Base-by-base conservation (phyloP, 1,139 yeast species). In the Yamadazyma triangularis region DNA sequence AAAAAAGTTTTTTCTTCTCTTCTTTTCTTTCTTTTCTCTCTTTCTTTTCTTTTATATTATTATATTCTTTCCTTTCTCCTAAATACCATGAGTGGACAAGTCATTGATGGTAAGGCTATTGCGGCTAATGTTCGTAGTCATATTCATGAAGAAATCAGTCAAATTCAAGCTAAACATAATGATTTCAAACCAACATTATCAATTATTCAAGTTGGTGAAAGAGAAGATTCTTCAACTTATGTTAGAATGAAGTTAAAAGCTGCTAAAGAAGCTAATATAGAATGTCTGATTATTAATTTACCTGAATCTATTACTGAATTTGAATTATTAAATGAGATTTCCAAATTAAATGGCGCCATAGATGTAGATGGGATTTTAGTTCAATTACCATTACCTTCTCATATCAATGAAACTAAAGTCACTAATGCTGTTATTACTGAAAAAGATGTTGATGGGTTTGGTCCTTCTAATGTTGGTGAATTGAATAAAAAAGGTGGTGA, bases 391-490 rank as follows among this genome's bases (percentile, higher is more conserved):
- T 64, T 91, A 34, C 98, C 98, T 15, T 60, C 60, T 8, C 93
- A 85, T 48, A 69, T 91, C 43, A 76, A 86, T 53, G 97, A 89
- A 60, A 72, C 79, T 37, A 71, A 67, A 46, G 70, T 91, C 45
- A 89, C 96, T 31, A 74, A 77, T 43, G 76, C 89, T 13, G 96
- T 91, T 19, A 57, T 68, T 27, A 73, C 88, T 13, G 73, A 70
- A 34, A 91, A 91, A 64, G 99, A 91, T 50, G 96, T 93, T 29
- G 99, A 91, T 54, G 99, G 98, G 1, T 91, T 91, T 51, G 95
- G 93, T 31, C 83, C 94, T 28, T 73, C 60, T 56, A 93, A 91
- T 58, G 83, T 86, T 32, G 97, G 97, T 34, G 97, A 91, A 60
- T 73, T 91, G 45, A 79, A 89, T 50, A 89, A 89, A 63, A 82